phyloP scores from a whole-genome alignment of 768 basidiomycete genomes.

The Mrakia gelida region DNA sequence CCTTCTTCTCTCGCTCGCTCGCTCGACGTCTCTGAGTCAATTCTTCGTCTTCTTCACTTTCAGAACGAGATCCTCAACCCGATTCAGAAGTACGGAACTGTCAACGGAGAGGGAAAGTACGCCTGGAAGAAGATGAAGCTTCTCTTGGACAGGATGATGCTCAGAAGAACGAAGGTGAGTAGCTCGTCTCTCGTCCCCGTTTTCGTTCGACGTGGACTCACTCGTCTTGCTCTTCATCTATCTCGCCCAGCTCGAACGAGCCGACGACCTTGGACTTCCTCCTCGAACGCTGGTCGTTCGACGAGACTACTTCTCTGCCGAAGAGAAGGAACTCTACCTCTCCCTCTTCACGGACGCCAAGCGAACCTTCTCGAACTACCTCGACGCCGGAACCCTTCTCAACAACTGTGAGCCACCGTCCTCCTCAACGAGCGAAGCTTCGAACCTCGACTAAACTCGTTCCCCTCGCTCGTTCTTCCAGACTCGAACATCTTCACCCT shows the following conservation, averaged over 20 bases:
- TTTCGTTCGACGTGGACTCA: neutral
- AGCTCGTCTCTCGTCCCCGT: too few species aligned
- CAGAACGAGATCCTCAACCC: conserved; percentile 94
- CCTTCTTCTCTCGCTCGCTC: neutral
- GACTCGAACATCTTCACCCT: conserved; percentile 51
- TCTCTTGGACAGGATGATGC: conserved; percentile 90
- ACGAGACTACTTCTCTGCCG: conserved; percentile 87
- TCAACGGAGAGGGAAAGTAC: conserved; percentile 19
- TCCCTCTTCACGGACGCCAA: conserved; percentile 82
- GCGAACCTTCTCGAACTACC: conserved; percentile 82
- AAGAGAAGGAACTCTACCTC: conserved; percentile 91
- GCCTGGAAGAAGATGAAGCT: conserved; percentile 45
- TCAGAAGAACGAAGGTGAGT: conserved; percentile 50
- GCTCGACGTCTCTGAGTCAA: neutral
- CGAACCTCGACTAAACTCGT: neutral
- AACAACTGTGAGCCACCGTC: conserved; percentile 75
- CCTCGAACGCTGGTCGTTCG: conserved; percentile 85
- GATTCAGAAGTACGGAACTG: conserved; percentile 52
- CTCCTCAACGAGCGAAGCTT: conserved; percentile 65
- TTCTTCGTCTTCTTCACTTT: conserved; percentile 38
- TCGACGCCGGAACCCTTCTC: conserved; percentile 80
- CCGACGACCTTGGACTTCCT: conserved; percentile 92
- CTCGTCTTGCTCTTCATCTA: too few species aligned
- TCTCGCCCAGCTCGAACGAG: conserved; percentile 69
- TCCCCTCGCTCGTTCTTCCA: conserved; percentile 19